Conservation (phyloP, 495 filamentous ascomycete species). For the Annulohypoxylon stygium region DNA sequence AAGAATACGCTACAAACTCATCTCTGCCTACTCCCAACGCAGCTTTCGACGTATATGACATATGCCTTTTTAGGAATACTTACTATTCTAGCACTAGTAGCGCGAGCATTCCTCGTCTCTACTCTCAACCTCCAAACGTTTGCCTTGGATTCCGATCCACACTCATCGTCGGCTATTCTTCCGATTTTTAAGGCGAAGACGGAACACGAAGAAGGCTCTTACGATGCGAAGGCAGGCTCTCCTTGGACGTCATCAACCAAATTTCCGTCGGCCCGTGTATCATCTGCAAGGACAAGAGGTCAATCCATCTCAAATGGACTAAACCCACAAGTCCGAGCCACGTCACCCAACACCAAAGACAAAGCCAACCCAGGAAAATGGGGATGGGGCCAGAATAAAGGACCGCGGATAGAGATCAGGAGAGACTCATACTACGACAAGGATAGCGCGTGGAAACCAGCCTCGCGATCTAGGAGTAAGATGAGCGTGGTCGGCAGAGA, state of each 20-base stretch:
- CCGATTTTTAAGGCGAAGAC: constrained; percentile 63
- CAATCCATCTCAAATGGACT: constrained; percentile 39
- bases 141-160: constrained; percentile 55
- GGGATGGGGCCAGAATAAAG: constrained; percentile 50
- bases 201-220: constrained; percentile 57
- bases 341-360: constrained; percentile 24
- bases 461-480: constrained; percentile 25
- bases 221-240: constrained; percentile 39
- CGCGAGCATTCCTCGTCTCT: constrained; percentile 71
- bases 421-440: constrained; percentile 54
- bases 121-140: constrained; percentile 60
- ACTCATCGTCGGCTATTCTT: constrained; percentile 47
- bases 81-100: constrained; percentile 69
- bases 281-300: constrained; percentile 42
- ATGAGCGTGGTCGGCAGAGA: constrained; percentile 53
- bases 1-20: constrained; percentile 81
- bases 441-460: constrained; percentile 48
- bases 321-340: constrained; percentile 25
- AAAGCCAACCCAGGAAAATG: constrained; percentile 52
- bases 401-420: constrained; percentile 61
- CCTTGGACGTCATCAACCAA: constrained; percentile 46
- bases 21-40: constrained; percentile 91
- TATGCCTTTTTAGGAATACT: constrained; percentile 75
- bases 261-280: constrained; percentile 42
- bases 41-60: constrained; percentile 82